A percentile compares a stretch with the other conserved stretches of the same genome.
Conservation (phyloP, 768 basidiomycete genomes). For the Pleurotus tuber-regium region DNA sequence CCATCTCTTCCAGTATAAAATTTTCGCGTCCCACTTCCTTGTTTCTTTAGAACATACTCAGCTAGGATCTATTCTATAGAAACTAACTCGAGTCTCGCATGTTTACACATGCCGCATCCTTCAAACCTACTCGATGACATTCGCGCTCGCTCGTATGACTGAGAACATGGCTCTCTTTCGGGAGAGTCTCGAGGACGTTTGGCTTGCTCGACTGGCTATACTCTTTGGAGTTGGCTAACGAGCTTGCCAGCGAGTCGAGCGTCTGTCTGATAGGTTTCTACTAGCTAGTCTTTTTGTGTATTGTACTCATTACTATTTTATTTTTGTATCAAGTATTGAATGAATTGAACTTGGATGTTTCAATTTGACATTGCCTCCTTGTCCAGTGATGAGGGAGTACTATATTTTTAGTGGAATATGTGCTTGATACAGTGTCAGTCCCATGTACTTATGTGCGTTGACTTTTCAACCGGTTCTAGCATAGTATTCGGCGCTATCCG, state of each 20-base stretch:
- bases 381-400: too few relatives aligned
- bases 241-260: constrained; percentile 42
- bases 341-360: too few relatives aligned
- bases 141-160: constrained; percentile 54
- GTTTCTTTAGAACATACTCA: constrained; percentile 63
- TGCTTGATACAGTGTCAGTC: too few relatives aligned
- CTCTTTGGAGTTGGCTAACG: constrained; percentile 24
- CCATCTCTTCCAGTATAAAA: constrained; percentile 36
- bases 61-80: constrained; percentile 72
- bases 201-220: constrained; percentile 22
- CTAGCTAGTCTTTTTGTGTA: too few relatives aligned
- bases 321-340: too few relatives aligned
- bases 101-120: constrained; percentile 65
- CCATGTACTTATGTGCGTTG: too few relatives aligned
- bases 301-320: too few relatives aligned
- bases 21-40: constrained; percentile 1
- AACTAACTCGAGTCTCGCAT: constrained; percentile 71
- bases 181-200: constrained; percentile 55
- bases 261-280: constrained; percentile 53
- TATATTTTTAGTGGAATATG: too few relatives aligned
- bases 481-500: too few relatives aligned
- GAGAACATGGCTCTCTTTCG: constrained; percentile 44
- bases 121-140: constrained; percentile 62
- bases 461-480: too few relatives aligned
- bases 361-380: too few relatives aligned